Base-by-base conservation (phyloP, 495 filamentous ascomycete genomes). In the Talaromyces thailandensis region DNA sequence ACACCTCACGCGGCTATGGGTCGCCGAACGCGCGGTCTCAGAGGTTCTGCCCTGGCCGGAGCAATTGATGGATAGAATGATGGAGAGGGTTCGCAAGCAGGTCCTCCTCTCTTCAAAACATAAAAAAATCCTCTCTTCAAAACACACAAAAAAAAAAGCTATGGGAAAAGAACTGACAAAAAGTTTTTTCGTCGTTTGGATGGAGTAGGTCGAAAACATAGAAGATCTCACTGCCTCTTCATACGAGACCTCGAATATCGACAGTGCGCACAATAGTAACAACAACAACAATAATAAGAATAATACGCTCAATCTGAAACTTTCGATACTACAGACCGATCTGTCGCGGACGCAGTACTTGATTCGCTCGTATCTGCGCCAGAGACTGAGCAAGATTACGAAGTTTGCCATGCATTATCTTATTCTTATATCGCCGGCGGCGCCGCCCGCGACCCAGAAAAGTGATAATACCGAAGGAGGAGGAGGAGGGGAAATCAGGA, bases 301-400 rank as follows among this genome's bases (percentile, higher is more conserved):
- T 45, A 73, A 92, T 11, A 92, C 87, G 67, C 85, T 90, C 61
- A 96, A 95, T 73, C 95, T 98, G 71, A 84, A 82, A 64, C 87
- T 98, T 66, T 95, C 97, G 53, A 88, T 98, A 64, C 86, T 97
- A 61, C 94, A 98, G 79, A 98, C 95, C 26, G 94, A 98, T 79
- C 85, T 98, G 56, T 90, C 96, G 72, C 80, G 94, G 43, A 93
- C 88, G 73, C 96, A 96, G 78, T 98, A 88, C 70, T 79, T 98
- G 37, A 80, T 97, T 37, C 85, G 94, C 62, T 88, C 86, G n/a
- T 87, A 91, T 63, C 79, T 98, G 48, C 83, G 94, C 55, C 84
- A 88, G n/a, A 81, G 94, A 29, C 86, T 98, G 45, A 82, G 91
- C 21, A 98, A 98, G 71, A 69, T 81, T 61, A 73, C 78, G 51